A percentile compares a stretch with the other conserved stretches of the same genome.
Evolutionary conservation across 805 yeast genomes (phyloP).

Genomic region (Candida nonsorbophila): DNA sequence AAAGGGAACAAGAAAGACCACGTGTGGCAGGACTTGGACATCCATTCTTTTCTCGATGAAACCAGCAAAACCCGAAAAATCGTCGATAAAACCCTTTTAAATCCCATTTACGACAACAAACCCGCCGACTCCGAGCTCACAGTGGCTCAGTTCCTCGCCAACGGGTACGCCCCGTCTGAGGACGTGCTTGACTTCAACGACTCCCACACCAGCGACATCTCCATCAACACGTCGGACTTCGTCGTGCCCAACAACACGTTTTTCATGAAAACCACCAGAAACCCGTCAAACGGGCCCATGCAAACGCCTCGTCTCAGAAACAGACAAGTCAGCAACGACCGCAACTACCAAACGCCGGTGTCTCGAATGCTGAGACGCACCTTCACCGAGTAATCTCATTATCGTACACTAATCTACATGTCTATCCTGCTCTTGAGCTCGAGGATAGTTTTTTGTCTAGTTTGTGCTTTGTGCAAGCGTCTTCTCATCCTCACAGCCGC

Average conservation of each 20-base stretch:
- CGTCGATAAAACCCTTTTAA: constrained; percentile 27
- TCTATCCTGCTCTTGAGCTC: constrained; percentile 14
- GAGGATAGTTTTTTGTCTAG: constrained; percentile 17
- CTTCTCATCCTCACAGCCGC: constrained; percentile 28
- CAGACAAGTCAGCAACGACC: constrained; percentile 34
- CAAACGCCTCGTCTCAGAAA: constrained; percentile 38
- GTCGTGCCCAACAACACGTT: constrained; percentile 15
- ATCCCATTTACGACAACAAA: constrained; percentile 14
- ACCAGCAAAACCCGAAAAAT: constrained; percentile 10
- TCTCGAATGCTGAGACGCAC: constrained; percentile 28
- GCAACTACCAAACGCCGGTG: constrained; percentile 37
- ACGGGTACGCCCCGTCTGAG: constrained; percentile 11
- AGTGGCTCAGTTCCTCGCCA: constrained; percentile 22
- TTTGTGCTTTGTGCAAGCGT: constrained; percentile 21
- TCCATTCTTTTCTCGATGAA: constrained; percentile 22
- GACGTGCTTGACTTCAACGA: constrained; percentile 12
- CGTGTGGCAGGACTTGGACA: constrained; percentile 30
- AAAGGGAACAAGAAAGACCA: constrained; percentile 21
- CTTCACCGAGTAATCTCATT: constrained; percentile 2
- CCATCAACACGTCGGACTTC: constrained; percentile 22
- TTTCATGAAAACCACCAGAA: constrained; percentile 6
- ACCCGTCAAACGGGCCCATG: constrained; percentile 9
- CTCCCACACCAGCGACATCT: constrained; percentile 23
- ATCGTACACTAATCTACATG: constrained; percentile 3
- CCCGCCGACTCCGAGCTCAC: constrained; percentile 13